Percentiles rank a stretch among this genome's conserved stretches.
Conservation (phyloP, 257 asterid genomes). For the Mitragyna speciosa region DNA sequence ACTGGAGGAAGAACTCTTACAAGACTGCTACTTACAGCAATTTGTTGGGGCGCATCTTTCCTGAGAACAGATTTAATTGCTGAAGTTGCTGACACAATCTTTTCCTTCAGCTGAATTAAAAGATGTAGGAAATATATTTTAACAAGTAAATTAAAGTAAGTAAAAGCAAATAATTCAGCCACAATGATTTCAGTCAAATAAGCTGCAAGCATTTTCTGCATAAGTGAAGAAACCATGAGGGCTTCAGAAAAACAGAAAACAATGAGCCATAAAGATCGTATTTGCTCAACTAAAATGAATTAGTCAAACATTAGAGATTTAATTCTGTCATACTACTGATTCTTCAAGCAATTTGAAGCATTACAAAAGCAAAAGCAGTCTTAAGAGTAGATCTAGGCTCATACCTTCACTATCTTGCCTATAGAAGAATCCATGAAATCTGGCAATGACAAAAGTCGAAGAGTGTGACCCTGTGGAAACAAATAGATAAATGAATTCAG, state of each 20-base stretch:
- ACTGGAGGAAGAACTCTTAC: conserved; percentile 6
- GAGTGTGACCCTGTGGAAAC: conserved; percentile 67
- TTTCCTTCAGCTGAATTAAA: conserved; percentile 57
- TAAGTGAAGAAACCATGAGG: not conserved
- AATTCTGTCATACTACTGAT: not conserved
- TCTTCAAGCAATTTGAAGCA: conserved; percentile 7
- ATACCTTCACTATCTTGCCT: conserved; percentile 68
- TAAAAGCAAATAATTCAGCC: not conserved
- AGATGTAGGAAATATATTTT: conserved; percentile 11
- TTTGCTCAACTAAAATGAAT: not conserved
- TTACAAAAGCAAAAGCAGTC: not conserved
- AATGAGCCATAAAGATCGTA: not conserved
- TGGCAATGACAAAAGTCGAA: conserved; percentile 66
- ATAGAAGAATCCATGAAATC: conserved; percentile 70
- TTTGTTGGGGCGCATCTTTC: conserved; percentile 51
- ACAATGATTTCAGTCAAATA: not conserved
- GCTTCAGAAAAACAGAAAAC: not conserved
- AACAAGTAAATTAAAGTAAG: conserved; percentile 5
- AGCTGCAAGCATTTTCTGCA: not conserved
- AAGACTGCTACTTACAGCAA: conserved; percentile 36
- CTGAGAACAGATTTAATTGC: conserved; percentile 61
- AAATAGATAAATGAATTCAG: conserved; percentile 19
- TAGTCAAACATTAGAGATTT: not conserved
- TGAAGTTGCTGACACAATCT: conserved; percentile 66
- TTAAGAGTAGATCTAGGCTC: not conserved